Evolutionary conservation across 2,329 filamentous ascomycete species (phyloP), one percentile per base, ranked within the genome.

Genomic region (Sclerotinia spermophila): DNA sequence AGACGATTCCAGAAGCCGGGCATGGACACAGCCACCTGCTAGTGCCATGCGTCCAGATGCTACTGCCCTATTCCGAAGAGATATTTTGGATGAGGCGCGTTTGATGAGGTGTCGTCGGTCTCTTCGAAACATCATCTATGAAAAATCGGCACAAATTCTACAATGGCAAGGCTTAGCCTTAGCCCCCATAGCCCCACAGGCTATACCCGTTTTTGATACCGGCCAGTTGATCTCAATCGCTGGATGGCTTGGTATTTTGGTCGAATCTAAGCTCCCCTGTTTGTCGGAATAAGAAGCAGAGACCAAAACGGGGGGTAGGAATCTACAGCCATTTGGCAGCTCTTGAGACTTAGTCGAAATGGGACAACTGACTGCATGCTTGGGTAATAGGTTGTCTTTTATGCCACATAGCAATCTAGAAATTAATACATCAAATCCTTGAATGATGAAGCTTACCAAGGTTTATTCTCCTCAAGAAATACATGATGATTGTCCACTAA

Each of bases 101-200:
- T 6, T 64, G 15, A 48, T 27, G 8, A 11, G 21, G 30, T n/a
- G 44, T 51, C 44, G 44, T 48, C 30, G 35, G 13, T 51, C 44
- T 35, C 48, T 30, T n/a, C 42, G 44, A 27, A 48, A 51, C 38
- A 44, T 51, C 60, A 51, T 45, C 40, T 27, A 45, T 19, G 44
- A 64, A 38, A 45, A 13, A 53, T 24, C 44, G 33, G 24, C 15
- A 13, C n/a, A 65, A 45, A 33, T 45, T 62, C 27, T 45, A 45
- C 61, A 40, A 24, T 53, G 33, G 61, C 17, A 65, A 65, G 61
- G 61, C 61, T 53, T 53, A 65, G 61, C 61, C 61, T 53, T 53
- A 65, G 61, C 61, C 61, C 51, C 61, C 61, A 65, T 7, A 53
- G 61, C 61, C 45, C 53, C 45, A 53, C 48, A 24, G 33, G 45